Base-by-base conservation (phyloP, 2,329 filamentous ascomycete species). In the Pestalotiopsis sp. region DNA sequence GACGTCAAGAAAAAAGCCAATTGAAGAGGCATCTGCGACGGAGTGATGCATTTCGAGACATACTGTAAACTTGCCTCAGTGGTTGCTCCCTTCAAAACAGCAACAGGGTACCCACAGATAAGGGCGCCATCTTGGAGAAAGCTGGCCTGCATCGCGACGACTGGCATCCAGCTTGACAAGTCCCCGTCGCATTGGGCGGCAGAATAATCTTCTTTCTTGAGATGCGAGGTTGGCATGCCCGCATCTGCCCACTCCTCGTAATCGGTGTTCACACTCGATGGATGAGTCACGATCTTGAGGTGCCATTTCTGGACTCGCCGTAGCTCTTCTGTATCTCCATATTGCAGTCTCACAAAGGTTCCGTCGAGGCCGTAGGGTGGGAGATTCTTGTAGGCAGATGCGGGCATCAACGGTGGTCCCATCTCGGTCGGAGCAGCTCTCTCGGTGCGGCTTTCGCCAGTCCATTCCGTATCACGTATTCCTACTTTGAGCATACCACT, bases 201-300 rank as follows among this genome's bases (percentile, higher is more conserved):
- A 9, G 69, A 71, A 52, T 64, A 73, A 3, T 72, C 59, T 12
- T 66, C 49, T 13, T 13, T 57, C 6, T 59, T 67, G 66, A 49
- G 71, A 60, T 70, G 68, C 2, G 66, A 68, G 27, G 70, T 69
- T 14, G 69, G 70, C 70, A 71, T 72, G 11, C 66, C 59, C 14
- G 14, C 41, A n/a, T 36, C 31, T 36, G 31, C 31, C 31, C 31
- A 36, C 6, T 36, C 31, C 7, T 36, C 31, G 31, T 36, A 36
- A 36, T 36, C 31, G 2, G 31, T 36, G 2, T 36, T 36, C 31
- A 9, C 31, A 2, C 31, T 36, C 31, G 31, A 36, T 9, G 31
- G 31, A 7, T 36, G 31, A 36, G 31, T 36, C 31, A 36, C 31
- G 31, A 36, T 36, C 31, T 36, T 36, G 31, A 36, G 31, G 31